phyloP scores from a whole-genome alignment of 2,329 filamentous ascomycete genomes.

The Capronia coronata region DNA sequence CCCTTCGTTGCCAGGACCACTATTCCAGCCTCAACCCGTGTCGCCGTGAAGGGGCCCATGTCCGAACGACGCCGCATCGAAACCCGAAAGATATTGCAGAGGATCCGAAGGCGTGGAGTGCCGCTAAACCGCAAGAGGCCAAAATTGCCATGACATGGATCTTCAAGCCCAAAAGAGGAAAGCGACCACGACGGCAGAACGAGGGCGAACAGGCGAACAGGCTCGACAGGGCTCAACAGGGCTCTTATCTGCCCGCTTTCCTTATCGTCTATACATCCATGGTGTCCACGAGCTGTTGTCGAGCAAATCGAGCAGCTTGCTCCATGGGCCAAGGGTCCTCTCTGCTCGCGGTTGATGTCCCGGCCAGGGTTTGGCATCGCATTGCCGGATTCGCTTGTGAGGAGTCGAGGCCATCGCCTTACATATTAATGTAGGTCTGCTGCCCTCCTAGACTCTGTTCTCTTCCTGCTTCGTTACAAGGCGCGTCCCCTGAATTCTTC shows the following conservation, averaged over 20 bases:
- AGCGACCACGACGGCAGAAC: constrained; percentile 18
- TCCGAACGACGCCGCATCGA: no score
- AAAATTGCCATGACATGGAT: constrained; percentile 13
- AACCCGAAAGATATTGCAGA: no score
- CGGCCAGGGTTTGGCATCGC: neutral
- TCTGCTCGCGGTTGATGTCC: constrained; percentile 1
- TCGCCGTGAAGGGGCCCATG: no score
- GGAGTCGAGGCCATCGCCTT: neutral
- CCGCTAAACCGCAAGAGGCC: constrained; percentile 17
- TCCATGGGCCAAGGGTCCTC: neutral
- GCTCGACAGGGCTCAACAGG: no score
- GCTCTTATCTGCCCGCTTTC: constrained; percentile 11
- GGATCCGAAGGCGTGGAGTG: constrained; percentile 3
- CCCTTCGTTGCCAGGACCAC: no score
- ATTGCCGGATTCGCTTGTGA: neutral
- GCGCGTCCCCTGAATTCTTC: neutral
- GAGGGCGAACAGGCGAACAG: no score
- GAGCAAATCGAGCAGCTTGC: neutral
- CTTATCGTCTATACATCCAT: constrained; percentile 14
- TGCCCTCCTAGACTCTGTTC: constrained; percentile 12
- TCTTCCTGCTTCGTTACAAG: constrained; percentile 2
- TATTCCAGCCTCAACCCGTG: no score
- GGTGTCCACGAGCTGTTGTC: neutral
- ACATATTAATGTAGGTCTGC: constrained; percentile 4
- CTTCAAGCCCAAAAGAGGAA: constrained; percentile 16